These are phyloP conservation scores for Penicillium sclerotigenum DNA, from an alignment of 2,329 filamentous ascomycete species.

Conservation along the genomic window DNA sequence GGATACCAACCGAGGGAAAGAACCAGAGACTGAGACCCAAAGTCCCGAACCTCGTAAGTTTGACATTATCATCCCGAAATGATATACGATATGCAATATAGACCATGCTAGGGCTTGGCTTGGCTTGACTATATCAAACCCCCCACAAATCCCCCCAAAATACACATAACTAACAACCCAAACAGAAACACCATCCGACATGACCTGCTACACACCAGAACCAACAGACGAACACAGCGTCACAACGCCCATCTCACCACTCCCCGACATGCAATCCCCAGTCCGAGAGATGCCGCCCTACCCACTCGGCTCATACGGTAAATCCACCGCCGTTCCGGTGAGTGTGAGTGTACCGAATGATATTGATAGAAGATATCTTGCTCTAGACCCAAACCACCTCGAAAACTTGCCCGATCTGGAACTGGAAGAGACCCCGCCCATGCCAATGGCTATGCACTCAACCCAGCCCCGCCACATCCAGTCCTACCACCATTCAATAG, in stretches of 20 bases:
- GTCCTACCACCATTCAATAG: conserved; percentile 14
- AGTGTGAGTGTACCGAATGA: conserved; percentile 8
- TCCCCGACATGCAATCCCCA: conserved; percentile 26
- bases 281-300: conserved; percentile 21
- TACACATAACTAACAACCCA: not conserved
- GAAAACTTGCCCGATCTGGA: conserved; percentile 26
- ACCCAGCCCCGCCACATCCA: conserved; percentile 2
- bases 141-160: not conserved
- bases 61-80: not conserved
- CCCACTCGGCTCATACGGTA: conserved; percentile 6
- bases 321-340: conserved; percentile 6
- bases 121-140: not conserved
- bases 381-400: conserved; percentile 24
- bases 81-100: no score
- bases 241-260: conserved; percentile 28
- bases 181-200: conserved; percentile 37
- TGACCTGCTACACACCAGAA: conserved; percentile 39
- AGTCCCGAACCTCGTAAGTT: conserved; percentile 37
- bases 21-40: conserved; percentile 16
- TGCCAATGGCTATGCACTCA: conserved; percentile 18
- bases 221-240: conserved; percentile 28
- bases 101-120: not conserved
- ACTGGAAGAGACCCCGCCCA: conserved; percentile 25
- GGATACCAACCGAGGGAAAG: conserved; percentile 23
- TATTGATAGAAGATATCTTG: conserved; percentile 8